Base-by-base conservation (phyloP, 371 early-diverging fungal genomes). In the Rhizopus microsporus region DNA sequence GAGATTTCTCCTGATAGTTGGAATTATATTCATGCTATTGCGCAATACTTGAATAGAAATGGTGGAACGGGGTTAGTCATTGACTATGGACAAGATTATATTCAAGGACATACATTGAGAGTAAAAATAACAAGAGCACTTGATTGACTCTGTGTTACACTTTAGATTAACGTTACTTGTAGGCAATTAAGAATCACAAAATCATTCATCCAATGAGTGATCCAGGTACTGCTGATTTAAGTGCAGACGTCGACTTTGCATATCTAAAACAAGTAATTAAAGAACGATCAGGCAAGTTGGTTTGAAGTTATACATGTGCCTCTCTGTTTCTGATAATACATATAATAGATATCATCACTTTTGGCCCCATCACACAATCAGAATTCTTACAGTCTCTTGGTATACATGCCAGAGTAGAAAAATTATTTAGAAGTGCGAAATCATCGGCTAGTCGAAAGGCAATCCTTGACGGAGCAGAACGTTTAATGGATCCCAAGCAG, bases 191-290 rank as follows among this genome's bases (percentile, higher is more conserved):
- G 48, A 78, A 84, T 37, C 98, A 98, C 72, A 68, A 86, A 62
- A 92, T 94, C 60, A 81, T 85, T 0, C 75, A 89, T 68, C 86
- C 91, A 0, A 82, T 97, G 54, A 81, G 79, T 31, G 63, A 74
- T 17, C 96, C 96, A 1, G 98, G 98, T 4, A 83, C 83, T 10
- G 83, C 88, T 17, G 98, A 98, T 80, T 71, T 98, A 29, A 94
- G 92, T 54, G 92, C 90, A 0, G 93, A 98, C 72, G 97, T 98
- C 0, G 94, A 98, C 67, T 98, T 97, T 71, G 66, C 83, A 23
- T 83, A 88, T 51, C 62, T 98, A 43, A 80, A 82, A 43, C 68
- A 82, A 15, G 87, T 89, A 0, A 81, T 84, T 37, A 57, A 60
- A 13, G 77, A 70, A 30, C 57, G 53, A 35, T 43, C 69, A 44